Evolutionary conservation across 2,329 filamentous ascomycete genomes (phyloP), one percentile per base, ranked within the genome.

Genomic region (Coniochaeta sp.): DNA sequence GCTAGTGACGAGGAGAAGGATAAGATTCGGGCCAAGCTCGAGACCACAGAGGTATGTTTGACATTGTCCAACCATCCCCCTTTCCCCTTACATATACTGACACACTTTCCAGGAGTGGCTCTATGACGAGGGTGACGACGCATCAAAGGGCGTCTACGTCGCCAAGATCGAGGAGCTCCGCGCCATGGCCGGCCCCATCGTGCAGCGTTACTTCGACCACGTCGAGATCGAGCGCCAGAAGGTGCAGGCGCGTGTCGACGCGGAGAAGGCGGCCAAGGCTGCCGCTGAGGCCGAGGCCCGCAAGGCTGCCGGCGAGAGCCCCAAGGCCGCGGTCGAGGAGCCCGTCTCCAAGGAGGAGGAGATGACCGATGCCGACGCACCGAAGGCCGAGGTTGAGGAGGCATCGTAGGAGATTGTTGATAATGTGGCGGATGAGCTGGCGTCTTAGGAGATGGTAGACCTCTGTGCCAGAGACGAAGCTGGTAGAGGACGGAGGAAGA

Each of bases 101-200:
- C 58, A 20, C 52, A 40, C 58, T 26, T n/a, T n/a, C 35, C 51
- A 97, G 92, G 91, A 99, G 67, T 99, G 94, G 94, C 80, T 99
- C 55, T 97, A 97, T 71, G 92, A 96, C 51, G 94, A 97, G 52
- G 94, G 94, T 55, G 91, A 96, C 57, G 94, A 99, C 69, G 83
- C 91, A 59, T 87, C 87, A 64, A 97, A 97, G 80, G 91, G 88
- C 51, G 82, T 94, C 64, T 99, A 99, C 74, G 76, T 95, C 56
- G 82, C 89, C 73, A 99, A 97, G 83, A 86, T 94, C 71, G 94
- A 97, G 57, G 94, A 99, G 71, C 91, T 99, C 69, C 88, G 90
- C 61, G 83, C 89, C 60, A 81, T 96, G 63, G 89, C 91, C 46
- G 94, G 91, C n/a, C 92, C 94, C 53, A 89, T 99, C 65, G 83